A percentile compares a stretch with the other conserved stretches of the same genome.
phyloP scores from a whole-genome alignment of 116 monocot species.

The Posidonia oceanica region DNA sequence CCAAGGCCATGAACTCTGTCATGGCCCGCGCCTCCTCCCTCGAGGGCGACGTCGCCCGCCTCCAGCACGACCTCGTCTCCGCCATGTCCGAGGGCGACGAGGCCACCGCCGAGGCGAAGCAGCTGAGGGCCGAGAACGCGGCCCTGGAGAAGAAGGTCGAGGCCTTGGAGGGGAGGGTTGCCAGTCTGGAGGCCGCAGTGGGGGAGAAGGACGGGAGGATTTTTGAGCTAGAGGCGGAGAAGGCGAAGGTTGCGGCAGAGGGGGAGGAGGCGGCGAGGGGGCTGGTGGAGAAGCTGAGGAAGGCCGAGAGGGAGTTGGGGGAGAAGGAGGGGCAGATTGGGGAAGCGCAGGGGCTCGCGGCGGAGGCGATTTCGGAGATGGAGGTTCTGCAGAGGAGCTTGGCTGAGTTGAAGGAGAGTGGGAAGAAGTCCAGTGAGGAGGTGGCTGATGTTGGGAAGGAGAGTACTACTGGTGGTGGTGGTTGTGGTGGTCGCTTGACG shows the following conservation, averaged over 20 bases:
- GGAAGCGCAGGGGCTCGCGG: not conserved
- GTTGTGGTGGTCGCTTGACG: too few relatives aligned
- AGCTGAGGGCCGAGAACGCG: conserved; percentile 7
- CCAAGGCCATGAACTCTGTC: conserved; percentile 12
- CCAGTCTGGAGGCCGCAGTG: not conserved
- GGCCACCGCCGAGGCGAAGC: conserved; percentile 8
- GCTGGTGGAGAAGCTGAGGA: conserved; percentile 13
- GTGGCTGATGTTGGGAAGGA: not conserved
- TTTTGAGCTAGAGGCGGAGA: not conserved
- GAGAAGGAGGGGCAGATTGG: conserved; percentile 5
- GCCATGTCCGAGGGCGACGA: conserved; percentile 18
- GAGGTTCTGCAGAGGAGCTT: conserved; percentile 6
- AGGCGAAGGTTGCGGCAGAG: not conserved
- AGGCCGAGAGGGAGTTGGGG: not conserved
- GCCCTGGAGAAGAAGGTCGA: not conserved
- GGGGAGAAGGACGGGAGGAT: too few relatives aligned
- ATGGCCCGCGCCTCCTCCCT: conserved; percentile 17
- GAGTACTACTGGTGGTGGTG: not conserved
- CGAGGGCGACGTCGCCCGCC: conserved; percentile 23
- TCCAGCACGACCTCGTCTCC: conserved; percentile 26
- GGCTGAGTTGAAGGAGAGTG: not conserved
- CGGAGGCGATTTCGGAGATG: not conserved
- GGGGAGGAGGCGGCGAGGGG: conserved; percentile 3
- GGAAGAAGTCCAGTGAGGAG: not conserved
- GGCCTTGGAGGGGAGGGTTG: conserved; percentile 2